Evolutionary conservation across 2,329 filamentous ascomycete species (phyloP), one percentile per base, ranked within the genome.

Genomic region (Hirsutella rhossiliensis): DNA sequence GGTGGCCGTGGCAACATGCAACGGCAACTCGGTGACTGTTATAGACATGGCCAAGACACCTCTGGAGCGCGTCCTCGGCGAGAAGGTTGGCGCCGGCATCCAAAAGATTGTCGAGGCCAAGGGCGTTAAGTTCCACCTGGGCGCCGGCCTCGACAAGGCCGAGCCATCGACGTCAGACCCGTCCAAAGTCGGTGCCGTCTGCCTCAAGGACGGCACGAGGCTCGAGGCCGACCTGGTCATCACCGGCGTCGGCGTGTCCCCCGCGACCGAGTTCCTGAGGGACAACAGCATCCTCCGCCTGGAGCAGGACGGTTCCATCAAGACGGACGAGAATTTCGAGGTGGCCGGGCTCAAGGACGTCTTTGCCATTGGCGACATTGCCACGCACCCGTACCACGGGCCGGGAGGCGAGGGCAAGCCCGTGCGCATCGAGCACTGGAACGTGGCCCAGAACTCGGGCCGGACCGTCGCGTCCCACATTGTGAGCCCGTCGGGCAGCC

Each of bases 391-490:
- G 0, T 98, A 98, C 68, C 76, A 87, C 61, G 92, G 92, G 1
- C 92, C 92, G 0, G 88, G 86, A 20, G 83, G 87, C 23, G 74
- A 83, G 15, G 87, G 85, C 49, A 73, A 72, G 38, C 73, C 75
- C 17, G 78, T 84, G 1, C 82, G 92, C 50, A 96, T 97, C 58
- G 92, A 98, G 71, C 92, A 98, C 62, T 98, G 92, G 92, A 90
- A 96, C 64, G 92, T 98, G 3, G 92, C 92, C 5, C 92, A 97
- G 59, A 96, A 97, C 57, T 73, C 86, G 2, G 92, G 92, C 3
- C 84, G 90, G 38, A 74, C 76, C 20, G 90, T 84, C 1, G 92
- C 88, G 2, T 72, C 72, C 43, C 78, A 85, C 54, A 95, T 98
- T 56, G 75, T 80, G 52, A 71, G 83, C 54, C 75, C 82, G 13